phyloP scores from a whole-genome alignment of 805 yeast genomes.

The Clavispora asparagi region DNA sequence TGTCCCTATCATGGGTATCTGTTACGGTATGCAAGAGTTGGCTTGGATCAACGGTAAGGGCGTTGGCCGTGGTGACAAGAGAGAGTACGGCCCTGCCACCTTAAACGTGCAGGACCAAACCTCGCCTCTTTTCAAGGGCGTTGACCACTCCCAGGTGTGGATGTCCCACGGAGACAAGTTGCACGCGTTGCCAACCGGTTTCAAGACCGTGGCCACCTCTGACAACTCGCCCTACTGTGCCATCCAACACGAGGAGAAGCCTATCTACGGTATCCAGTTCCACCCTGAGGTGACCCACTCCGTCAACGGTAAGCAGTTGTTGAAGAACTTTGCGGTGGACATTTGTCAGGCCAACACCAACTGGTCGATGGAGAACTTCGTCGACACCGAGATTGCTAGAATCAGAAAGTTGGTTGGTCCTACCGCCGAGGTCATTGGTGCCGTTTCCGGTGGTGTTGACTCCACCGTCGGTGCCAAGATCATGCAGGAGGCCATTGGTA shows the following conservation, averaged over 20 bases:
- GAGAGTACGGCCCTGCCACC: conserved; percentile 97
- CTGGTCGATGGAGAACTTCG: conserved; percentile 98
- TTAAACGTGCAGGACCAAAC: conserved; percentile 64
- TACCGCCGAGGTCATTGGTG: conserved; percentile 97
- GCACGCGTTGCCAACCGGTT: conserved; percentile 83
- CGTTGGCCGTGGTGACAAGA: conserved; percentile 92
- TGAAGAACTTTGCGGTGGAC: conserved; percentile 88
- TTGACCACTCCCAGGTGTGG: conserved; percentile 96
- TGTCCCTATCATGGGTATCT: conserved; percentile 95
- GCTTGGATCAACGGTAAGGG: conserved; percentile 97
- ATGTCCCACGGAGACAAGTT: conserved; percentile 99
- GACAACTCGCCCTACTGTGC: conserved; percentile 96
- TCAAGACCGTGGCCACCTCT: conserved; percentile 83
- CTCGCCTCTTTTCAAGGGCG: conserved; percentile 76
- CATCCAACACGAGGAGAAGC: conserved; percentile 66
- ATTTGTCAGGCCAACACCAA: conserved; percentile 83
- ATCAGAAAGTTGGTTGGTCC: conserved; percentile 92
- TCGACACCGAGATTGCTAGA: conserved; percentile 92
- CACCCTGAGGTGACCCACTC: conserved; percentile 99
- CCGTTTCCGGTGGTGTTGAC: conserved; percentile 99
- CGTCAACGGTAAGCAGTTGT: conserved; percentile 77
- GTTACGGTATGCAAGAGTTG: conserved; percentile 98
- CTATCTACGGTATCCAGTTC: conserved; percentile 93
- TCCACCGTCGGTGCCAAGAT: conserved; percentile 98
- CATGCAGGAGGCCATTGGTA: conserved; percentile 97